Conservation (phyloP, 495 filamentous ascomycete species). For the Cudoniella acicularis region DNA sequence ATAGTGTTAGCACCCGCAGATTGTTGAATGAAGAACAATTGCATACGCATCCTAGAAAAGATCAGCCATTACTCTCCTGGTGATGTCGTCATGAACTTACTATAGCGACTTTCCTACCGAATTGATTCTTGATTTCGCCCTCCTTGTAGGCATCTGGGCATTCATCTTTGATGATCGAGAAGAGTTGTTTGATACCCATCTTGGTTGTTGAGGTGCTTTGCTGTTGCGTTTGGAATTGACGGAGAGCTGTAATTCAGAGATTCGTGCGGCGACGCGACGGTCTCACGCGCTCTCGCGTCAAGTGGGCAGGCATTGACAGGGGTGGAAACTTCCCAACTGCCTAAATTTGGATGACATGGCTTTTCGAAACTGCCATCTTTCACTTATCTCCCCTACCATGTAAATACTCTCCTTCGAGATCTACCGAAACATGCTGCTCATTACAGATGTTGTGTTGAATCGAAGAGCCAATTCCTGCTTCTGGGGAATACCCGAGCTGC, state of each 20-base stretch:
- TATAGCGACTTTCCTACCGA: constrained; percentile 95
- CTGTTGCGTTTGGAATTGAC: not conserved
- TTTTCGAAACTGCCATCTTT: not conserved
- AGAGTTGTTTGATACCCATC: constrained; percentile 94
- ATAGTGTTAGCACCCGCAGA: constrained; percentile 24
- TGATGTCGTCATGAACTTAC: constrained; percentile 48
- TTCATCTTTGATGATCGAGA: constrained; percentile 84
- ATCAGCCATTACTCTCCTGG: constrained; percentile 13
- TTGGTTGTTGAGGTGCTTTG: constrained; percentile 23
- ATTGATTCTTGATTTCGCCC: constrained; percentile 97
- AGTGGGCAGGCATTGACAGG: constrained; percentile 5
- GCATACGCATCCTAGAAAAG: constrained; percentile 76
- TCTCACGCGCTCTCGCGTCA: constrained; percentile 16
- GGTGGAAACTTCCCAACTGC: not conserved
- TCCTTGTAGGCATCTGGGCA: constrained; percentile 90
- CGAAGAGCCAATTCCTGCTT: not conserved
- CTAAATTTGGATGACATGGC: not conserved
- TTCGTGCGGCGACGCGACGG: constrained; percentile 12
- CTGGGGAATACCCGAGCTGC: constrained; percentile 1
- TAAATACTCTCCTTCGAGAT: too few species aligned
- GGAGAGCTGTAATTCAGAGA: not conserved
- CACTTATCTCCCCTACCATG: too few species aligned
- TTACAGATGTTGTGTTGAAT: too few species aligned
- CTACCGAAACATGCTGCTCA: too few species aligned
- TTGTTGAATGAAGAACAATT: not conserved